Percentiles rank a stretch among this genome's conserved stretches.
phyloP scores from a whole-genome alignment of 1,139 yeast genomes.

The Saccharomyces hybrid region DNA sequence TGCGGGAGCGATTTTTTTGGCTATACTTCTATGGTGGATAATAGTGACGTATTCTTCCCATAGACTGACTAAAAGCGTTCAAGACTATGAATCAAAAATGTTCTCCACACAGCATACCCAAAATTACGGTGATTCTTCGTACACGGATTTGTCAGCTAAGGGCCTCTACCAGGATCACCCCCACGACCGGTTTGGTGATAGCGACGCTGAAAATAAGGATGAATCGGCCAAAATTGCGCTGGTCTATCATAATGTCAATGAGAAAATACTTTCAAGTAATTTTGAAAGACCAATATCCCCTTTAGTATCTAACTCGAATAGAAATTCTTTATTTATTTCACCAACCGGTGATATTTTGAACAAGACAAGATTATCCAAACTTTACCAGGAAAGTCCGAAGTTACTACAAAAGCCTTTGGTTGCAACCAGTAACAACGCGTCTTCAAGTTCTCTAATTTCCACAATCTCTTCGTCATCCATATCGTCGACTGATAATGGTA shows the following conservation, averaged over 20 bases:
- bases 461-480: background rate
- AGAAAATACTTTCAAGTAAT: background rate
- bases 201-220: background rate
- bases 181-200: background rate
- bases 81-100: background rate
- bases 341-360: constrained; percentile 62
- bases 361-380: background rate
- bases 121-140: background rate
- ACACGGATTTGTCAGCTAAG: background rate
- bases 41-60: constrained; percentile 18
- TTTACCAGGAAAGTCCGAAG: background rate
- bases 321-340: constrained; percentile 52
- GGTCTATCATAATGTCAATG: background rate
- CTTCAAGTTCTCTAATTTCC: background rate
- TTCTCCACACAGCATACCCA: constrained; percentile 1
- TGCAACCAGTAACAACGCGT: background rate
- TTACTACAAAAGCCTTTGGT: background rate
- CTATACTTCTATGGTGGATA: constrained; percentile 16
- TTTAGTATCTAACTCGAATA: constrained; percentile 11
- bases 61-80: constrained; percentile 13
- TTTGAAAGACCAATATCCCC: background rate
- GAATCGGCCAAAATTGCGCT: background rate
- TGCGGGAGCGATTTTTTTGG: constrained; percentile 38
- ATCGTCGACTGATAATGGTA: background rate
- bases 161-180: background rate